Conservation (phyloP, 805 yeast species). For the Candida xyloterini region DNA sequence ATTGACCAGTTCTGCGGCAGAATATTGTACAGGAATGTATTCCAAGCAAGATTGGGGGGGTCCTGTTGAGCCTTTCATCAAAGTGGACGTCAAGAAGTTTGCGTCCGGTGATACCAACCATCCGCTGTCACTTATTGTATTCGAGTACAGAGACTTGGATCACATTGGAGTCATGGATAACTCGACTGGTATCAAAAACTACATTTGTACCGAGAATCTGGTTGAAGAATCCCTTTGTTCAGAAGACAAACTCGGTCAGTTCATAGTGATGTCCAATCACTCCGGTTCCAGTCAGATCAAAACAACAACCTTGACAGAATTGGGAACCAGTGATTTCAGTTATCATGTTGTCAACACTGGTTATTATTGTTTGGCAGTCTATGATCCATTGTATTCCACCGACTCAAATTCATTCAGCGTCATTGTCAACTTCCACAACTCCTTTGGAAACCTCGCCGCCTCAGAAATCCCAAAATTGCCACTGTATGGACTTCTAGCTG, state of each 20-base stretch:
- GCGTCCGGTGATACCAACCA: slow-evolving; percentile 36
- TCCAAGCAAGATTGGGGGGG: slow-evolving; percentile 88
- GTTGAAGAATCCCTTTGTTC: slow-evolving; percentile 56
- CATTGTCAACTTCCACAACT: slow-evolving; percentile 79
- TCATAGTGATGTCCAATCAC: slow-evolving; percentile 48
- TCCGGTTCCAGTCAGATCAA: slow-evolving; percentile 50
- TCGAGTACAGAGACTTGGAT: slow-evolving; percentile 77
- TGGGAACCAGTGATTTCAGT: slow-evolving; percentile 58
- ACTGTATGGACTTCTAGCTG: slow-evolving; percentile 79
- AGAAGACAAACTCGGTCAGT: slow-evolving; percentile 52
- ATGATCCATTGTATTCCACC: slow-evolving; percentile 37
- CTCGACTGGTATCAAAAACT: slow-evolving; percentile 45
- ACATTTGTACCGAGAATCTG: slow-evolving; percentile 73
- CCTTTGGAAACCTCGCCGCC: slow-evolving; percentile 87
- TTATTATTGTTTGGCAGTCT: slow-evolving; percentile 85
- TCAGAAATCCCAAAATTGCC: slow-evolving; percentile 89
- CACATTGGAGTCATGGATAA: slow-evolving; percentile 55
- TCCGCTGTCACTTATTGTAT: slow-evolving; percentile 65
- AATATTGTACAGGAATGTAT: slow-evolving; percentile 88
- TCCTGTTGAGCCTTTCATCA: slow-evolving; percentile 56
- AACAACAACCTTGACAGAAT: slow-evolving; percentile 51
- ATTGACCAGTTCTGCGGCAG: slow-evolving; percentile 51
- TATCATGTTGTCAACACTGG: slow-evolving; percentile 77
- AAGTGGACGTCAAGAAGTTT: slow-evolving; percentile 40
- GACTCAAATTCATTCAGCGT: slow-evolving; percentile 50